A percentile compares a stretch with the other conserved stretches of the same genome.
Conservation (phyloP, 2,329 filamentous ascomycete species). For the Clarireedia homoeocarpa region DNA sequence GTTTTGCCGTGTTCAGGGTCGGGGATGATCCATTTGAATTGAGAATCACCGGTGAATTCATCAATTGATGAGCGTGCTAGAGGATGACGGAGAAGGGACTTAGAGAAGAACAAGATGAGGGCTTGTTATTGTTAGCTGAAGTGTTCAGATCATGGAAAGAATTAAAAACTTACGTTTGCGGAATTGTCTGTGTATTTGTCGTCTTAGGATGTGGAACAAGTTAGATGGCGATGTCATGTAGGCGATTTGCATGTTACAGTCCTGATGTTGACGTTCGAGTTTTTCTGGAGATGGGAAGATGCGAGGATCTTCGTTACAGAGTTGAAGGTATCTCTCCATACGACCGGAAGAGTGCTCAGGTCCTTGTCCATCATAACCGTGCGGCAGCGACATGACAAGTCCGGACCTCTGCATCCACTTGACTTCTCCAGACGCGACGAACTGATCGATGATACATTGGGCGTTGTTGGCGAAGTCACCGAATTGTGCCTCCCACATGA, state of each 20-base stretch:
- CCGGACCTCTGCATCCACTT: conserved; percentile 99
- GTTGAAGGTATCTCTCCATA: conserved; percentile 93
- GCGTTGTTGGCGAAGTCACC: conserved; percentile 99
- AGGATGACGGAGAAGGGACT: conserved; percentile 90
- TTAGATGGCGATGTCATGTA: conserved; percentile 97
- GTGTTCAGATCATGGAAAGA: not conserved
- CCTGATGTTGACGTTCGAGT: conserved; percentile 94
- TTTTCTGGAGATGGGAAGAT: conserved; percentile 84
- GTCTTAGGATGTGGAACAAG: conserved; percentile 89
- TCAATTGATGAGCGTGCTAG: conserved; percentile 82
- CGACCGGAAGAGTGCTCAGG: conserved; percentile 97
- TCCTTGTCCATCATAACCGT: conserved; percentile 97
- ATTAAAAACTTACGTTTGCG: conserved; percentile 72
- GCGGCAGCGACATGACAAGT: conserved; percentile 89
- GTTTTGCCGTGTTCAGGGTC: conserved; percentile 75
- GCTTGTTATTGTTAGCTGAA: conserved; percentile 42
- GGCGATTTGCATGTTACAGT: conserved; percentile 98
- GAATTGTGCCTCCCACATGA: conserved; percentile 99
- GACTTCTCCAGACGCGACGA: conserved; percentile 92
- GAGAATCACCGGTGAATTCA: conserved; percentile 82
- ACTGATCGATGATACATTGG: conserved; percentile 98
- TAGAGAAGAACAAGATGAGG: conserved; percentile 96
- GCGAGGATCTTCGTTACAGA: conserved; percentile 94
- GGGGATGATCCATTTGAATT: conserved; percentile 95
- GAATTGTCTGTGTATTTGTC: conserved; percentile 99